A percentile compares a stretch with the other conserved stretches of the same genome.
phyloP scores from a whole-genome alignment of 345 rosid genomes.

The Corchorus olitorius region DNA sequence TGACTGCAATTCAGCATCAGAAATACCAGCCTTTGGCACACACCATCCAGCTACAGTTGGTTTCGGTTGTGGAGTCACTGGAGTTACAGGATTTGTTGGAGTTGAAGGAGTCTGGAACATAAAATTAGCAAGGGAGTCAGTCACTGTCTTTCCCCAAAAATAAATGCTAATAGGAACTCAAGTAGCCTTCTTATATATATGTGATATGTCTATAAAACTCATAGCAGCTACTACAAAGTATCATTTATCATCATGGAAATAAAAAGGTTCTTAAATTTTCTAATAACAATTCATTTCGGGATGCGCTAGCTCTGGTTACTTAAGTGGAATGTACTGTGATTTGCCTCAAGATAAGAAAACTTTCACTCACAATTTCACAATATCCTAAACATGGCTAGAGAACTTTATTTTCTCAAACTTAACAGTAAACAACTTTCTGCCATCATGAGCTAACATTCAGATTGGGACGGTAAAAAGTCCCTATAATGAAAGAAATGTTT shows the following conservation, averaged over 20 bases:
- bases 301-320: too few relatives aligned
- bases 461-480: too few relatives aligned
- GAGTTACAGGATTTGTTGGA: slow-evolving; percentile 23
- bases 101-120: slow-evolving; percentile 36
- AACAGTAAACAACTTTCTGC: too few relatives aligned
- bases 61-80: slow-evolving; percentile 49
- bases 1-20: slow-evolving; percentile 63
- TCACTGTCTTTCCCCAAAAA: background rate
- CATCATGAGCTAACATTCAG: too few relatives aligned
- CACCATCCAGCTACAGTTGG: slow-evolving; percentile 61
- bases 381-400: too few relatives aligned
- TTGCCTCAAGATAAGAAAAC: too few relatives aligned
- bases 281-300: background rate
- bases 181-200: background rate
- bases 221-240: background rate
- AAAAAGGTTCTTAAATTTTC: background rate
- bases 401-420: too few relatives aligned
- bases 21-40: slow-evolving; percentile 54
- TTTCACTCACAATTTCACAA: too few relatives aligned
- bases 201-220: background rate
- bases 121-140: background rate
- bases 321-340: too few relatives aligned
- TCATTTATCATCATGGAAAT: background rate
- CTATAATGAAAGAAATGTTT: too few relatives aligned
- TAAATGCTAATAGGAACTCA: background rate